Evolutionary conservation across 2,329 filamentous ascomycete genomes (phyloP).

Genomic region (Phoma sp.): DNA sequence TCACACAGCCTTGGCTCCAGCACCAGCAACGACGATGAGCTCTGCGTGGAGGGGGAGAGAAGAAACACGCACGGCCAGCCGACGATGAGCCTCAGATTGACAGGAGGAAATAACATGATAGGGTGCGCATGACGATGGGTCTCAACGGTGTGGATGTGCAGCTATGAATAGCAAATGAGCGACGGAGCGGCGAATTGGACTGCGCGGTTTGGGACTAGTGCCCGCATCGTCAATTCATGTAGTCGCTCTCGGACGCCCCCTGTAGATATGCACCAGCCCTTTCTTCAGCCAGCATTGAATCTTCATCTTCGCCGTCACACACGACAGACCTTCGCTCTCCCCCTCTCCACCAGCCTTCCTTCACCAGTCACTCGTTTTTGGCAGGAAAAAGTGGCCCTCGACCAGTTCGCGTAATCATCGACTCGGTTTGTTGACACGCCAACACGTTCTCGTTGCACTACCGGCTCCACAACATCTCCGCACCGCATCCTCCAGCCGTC

Average conservation of each 20-base stretch:
- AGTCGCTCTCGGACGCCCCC: slow-evolving; percentile 12
- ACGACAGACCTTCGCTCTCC: slow-evolving; percentile 1
- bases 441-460: slow-evolving; percentile 32
- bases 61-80: neutral
- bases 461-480: slow-evolving; percentile 24
- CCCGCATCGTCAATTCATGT: slow-evolving; percentile 17
- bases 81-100: neutral
- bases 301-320: neutral
- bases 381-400: slow-evolving; percentile 23
- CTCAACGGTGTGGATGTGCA: slow-evolving; percentile 12
- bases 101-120: slow-evolving; percentile 5
- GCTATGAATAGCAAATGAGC: slow-evolving; percentile 15
- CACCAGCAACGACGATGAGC: neutral
- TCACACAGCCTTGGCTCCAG: neutral
- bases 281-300: slow-evolving; percentile 8
- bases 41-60: neutral
- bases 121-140: slow-evolving; percentile 16
- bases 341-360: slow-evolving; percentile 21
- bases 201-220: slow-evolving; percentile 10
- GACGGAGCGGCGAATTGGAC: slow-evolving; percentile 16
- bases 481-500: slow-evolving; percentile 24
- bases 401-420: slow-evolving; percentile 22
- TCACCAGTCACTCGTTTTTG: slow-evolving; percentile 48
- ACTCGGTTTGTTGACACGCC: slow-evolving; percentile 37
- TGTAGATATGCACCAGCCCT: slow-evolving; percentile 16